phyloP scores from a whole-genome alignment of 768 basidiomycete species.

The Lentinula guzmanii region DNA sequence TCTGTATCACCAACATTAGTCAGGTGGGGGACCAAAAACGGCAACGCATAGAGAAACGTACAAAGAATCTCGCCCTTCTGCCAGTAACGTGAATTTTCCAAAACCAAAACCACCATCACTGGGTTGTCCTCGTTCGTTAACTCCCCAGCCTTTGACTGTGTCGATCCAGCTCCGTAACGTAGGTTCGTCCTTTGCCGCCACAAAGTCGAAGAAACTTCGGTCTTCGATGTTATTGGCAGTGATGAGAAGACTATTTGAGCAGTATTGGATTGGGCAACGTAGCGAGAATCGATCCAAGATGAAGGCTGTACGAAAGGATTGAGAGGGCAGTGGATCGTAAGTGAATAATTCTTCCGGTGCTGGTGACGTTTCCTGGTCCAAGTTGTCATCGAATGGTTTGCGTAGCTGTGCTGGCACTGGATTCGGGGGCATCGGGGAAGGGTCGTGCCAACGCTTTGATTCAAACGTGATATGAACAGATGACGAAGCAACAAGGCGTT shows the following conservation, averaged over 20 bases:
- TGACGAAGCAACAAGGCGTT: background rate
- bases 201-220: conserved; percentile 73
- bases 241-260: conserved; percentile 68
- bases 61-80: conserved; percentile 61
- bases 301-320: conserved; percentile 72
- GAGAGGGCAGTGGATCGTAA: conserved; percentile 60
- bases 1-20: background rate
- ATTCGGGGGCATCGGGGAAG: conserved; percentile 48
- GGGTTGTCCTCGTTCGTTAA: conserved; percentile 78
- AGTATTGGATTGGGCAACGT: conserved; percentile 61
- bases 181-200: conserved; percentile 54
- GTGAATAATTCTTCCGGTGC: conserved; percentile 26
- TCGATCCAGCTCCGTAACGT: conserved; percentile 71
- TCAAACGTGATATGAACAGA: background rate
- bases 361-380: background rate
- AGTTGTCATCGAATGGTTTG: background rate
- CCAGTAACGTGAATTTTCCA: conserved; percentile 56
- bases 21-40: background rate
- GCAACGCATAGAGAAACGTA: conserved; percentile 20
- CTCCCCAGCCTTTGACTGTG: conserved; percentile 76
- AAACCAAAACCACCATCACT: conserved; percentile 84
- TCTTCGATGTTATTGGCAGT: conserved; percentile 52
- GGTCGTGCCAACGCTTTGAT: conserved; percentile 61
- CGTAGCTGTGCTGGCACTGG: background rate
- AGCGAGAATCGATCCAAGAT: conserved; percentile 75